Base-by-base conservation (phyloP, 495 filamentous ascomycete genomes). In the Aspergillus cavernicola region DNA sequence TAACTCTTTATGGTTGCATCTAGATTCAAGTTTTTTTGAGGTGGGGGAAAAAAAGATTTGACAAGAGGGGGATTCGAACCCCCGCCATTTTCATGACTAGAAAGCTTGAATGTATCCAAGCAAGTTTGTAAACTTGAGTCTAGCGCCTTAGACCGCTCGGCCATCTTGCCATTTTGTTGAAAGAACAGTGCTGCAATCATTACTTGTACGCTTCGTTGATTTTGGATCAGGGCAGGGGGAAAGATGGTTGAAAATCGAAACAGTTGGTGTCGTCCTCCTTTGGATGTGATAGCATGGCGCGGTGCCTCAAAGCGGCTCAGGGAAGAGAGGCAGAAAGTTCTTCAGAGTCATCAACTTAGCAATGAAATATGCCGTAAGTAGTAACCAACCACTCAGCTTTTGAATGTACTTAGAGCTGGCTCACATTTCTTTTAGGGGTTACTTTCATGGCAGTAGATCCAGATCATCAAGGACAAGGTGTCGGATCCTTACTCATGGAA, bases 21-120 rank as follows among this genome's bases (percentile, higher is more conserved):
- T n/a, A n/a, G n/a, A n/a, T n/a, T n/a, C n/a, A n/a, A n/a, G n/a
- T n/a, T n/a, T n/a, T n/a, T n/a, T n/a, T n/a, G n/a, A 29, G 26
- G 26, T 29, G 26, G 5, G 26, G 26, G 26, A 33, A 49, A 66
- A 62, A 62, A 55, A 47, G 11, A 45, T 12, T 55, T 71, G 68
- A 69, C 61, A 69, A 69, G 66, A 71, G 68, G 66, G 68, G 61
- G 68, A 69, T 69, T 71, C 61, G 68, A 71, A 71, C 67, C 60
- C 67, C 64, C 66, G 66, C 66, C 64, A 44, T 20, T 51, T 51
- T 23, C 48, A 20, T 28, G 35, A 51, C 48, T 41, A 33, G 31
- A 33, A 33, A n/a, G 3, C 31, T 33, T 10, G 26, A 29, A 9
- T 29, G 26, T 11, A 13, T n/a, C 11, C 31, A 10, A 33, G 31